Conservation (phyloP, 441 rosid species). For the Populus tomentosa region DNA sequence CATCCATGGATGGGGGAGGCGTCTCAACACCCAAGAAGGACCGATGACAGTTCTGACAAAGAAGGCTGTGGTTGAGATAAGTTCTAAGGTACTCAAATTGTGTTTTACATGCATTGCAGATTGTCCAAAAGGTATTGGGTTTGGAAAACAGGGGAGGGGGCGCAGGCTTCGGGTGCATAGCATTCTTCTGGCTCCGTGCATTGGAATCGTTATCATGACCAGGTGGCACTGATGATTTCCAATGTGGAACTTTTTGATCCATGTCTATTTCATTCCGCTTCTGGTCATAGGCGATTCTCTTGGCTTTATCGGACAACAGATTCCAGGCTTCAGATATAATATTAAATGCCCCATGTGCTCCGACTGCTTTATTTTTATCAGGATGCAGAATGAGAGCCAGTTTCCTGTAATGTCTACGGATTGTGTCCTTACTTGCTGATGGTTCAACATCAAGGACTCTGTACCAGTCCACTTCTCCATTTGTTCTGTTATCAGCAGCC, state of each 20-base stretch:
- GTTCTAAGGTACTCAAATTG: constrained; percentile 64
- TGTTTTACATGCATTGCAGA: constrained; percentile 56
- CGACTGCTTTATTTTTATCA: constrained; percentile 72
- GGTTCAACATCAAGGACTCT: constrained; percentile 65
- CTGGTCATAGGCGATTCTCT: constrained; percentile 51
- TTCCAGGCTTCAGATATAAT: constrained; percentile 80
- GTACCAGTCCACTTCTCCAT: constrained; percentile 84
- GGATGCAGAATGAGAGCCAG: constrained; percentile 81
- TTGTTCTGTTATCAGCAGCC: constrained; percentile 51
- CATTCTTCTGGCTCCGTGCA: constrained; percentile 32
- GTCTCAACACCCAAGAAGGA: constrained; percentile 65
- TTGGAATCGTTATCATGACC: constrained; percentile 17
- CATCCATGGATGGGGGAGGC: constrained; percentile 43
- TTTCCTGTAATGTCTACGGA: constrained; percentile 63
- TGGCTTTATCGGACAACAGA: constrained; percentile 54
- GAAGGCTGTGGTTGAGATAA: constrained; percentile 58
- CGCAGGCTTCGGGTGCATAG: constrained; percentile 26
- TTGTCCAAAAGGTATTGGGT: constrained; percentile 80
- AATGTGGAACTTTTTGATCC: constrained; percentile 8
- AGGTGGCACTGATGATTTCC: constrained; percentile 23
- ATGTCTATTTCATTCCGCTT: constrained; percentile 30
- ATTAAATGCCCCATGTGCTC: constrained; percentile 88
- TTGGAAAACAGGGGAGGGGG: constrained; percentile 25
- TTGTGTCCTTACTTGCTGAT: constrained; percentile 52
- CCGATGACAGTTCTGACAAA: constrained; percentile 63